phyloP scores from a whole-genome alignment of 805 yeast species.

The Wickerhamomyces chambardii region DNA sequence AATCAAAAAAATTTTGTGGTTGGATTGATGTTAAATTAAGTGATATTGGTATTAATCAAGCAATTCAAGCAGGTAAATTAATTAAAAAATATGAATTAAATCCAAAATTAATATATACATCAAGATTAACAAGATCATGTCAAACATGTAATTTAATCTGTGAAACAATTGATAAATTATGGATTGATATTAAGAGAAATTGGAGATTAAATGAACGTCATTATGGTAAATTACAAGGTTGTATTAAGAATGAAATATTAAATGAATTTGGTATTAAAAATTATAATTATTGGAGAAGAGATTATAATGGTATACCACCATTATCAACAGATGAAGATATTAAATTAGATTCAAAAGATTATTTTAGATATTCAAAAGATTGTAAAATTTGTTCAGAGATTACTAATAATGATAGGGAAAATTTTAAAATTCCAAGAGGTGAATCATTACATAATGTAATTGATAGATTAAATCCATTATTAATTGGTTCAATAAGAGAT shows the following conservation, averaged over 20 bases:
- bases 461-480: conserved; percentile 53
- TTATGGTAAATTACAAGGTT: conserved; percentile 77
- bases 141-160: conserved; percentile 66
- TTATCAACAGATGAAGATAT: conserved; percentile 21
- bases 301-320: conserved; percentile 68
- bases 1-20: conserved; percentile 71
- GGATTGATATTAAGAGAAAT: conserved; percentile 47
- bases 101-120: conserved; percentile 61
- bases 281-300: conserved; percentile 76
- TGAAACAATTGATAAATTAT: conserved; percentile 41
- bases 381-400: conserved; percentile 7
- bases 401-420: conserved; percentile 3
- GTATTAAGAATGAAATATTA: conserved; percentile 59
- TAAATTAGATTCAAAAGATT: conserved; percentile 23
- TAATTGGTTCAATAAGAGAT: conserved; percentile 38
- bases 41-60: conserved; percentile 59
- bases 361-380: conserved; percentile 16
- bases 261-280: conserved; percentile 60
- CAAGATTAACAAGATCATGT: conserved; percentile 64
- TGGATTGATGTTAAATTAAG: conserved; percentile 77
- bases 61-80: conserved; percentile 52
- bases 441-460: conserved; percentile 72
- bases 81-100: conserved; percentile 36
- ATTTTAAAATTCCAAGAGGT: conserved; percentile 51
- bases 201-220: conserved; percentile 85